Evolutionary conservation across 1,284 basidiomycete species (phyloP), one percentile per base, ranked within the genome.

Genomic region (Ustilago shanxiensis): DNA sequence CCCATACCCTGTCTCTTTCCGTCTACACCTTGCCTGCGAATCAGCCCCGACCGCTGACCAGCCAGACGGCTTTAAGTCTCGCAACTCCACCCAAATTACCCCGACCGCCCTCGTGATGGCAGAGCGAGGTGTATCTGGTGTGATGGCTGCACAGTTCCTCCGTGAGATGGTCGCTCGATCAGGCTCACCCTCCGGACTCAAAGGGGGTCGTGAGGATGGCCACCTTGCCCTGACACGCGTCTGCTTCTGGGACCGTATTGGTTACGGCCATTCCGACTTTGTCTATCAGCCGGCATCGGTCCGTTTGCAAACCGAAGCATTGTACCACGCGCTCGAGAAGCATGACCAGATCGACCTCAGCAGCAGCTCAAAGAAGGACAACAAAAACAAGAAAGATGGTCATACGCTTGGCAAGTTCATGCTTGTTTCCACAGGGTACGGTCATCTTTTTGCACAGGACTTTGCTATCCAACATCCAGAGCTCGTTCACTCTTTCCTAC

Each of bases 91-190:
- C 4, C 22, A 31, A n/a, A 33, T 39, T 11, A 51, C 55, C 2
- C 78, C 76, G 26, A 81, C 80, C 8, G 80, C 80, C 10, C 69
- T 81, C 44, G 76, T 81, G 62, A 78, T 81, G 69, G 56, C 80
- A 13, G 78, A 79, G 26, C 60, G 75, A 2, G 78, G 72, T 35
- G 78, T 80, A 7, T 64, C 78, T 3, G 80, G 80, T 13, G 66
- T 70, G 20, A 50, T 72, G 16, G 75, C 69, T 11, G 76, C 75
- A 11, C 62, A 68, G 11, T 81, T 79, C 57, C 66, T 81, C 14
- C 70, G 80, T 39, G 70, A 78, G 52, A 79, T 81, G 78, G 80
- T 81, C 3, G 55, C 59, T 11, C 45, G 66, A 28, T 61, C 75
- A 3, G 33, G 28, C 14, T 53, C 41, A 11, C 41, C 41, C 20